Conservation (phyloP, 306 rosid species). For the Vigna nakashimae region DNA sequence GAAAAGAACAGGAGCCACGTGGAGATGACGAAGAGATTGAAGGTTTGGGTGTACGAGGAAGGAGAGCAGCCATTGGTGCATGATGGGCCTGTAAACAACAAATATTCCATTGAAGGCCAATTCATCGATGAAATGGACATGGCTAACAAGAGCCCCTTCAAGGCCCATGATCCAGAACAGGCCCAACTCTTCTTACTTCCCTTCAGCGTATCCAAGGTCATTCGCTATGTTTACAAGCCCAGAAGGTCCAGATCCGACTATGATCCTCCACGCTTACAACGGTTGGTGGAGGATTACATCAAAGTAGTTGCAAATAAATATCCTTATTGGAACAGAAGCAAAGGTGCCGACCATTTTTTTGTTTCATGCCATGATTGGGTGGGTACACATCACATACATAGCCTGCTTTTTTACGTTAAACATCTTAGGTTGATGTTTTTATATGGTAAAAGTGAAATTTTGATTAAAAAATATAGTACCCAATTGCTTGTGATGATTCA, state of each 20-base stretch:
- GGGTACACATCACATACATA: neutral
- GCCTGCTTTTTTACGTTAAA: no score
- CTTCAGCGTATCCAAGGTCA: slow-evolving; percentile 56
- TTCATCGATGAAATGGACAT: slow-evolving; percentile 73
- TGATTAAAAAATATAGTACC: neutral
- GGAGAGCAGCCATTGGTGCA: slow-evolving; percentile 70
- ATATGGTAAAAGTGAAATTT: no score
- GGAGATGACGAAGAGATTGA: slow-evolving; percentile 71
- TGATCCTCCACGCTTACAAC: slow-evolving; percentile 55
- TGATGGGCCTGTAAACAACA: slow-evolving; percentile 67
- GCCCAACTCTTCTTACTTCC: slow-evolving; percentile 73
- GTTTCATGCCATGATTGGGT: slow-evolving; percentile 82
- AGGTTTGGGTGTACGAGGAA: slow-evolving; percentile 69
- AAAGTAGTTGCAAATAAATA: slow-evolving; percentile 45
- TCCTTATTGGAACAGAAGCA: slow-evolving; percentile 70
- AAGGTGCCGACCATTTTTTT: slow-evolving; percentile 70
- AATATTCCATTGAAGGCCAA: slow-evolving; percentile 75
- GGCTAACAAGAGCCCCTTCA: slow-evolving; percentile 55
- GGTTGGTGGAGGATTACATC: slow-evolving; percentile 55
- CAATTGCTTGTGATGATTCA: slow-evolving; percentile 34
- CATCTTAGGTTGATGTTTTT: no score
- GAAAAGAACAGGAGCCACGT: slow-evolving; percentile 60
- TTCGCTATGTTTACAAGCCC: slow-evolving; percentile 58
- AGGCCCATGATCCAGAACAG: slow-evolving; percentile 49
- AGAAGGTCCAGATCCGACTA: slow-evolving; percentile 52